phyloP scores from a whole-genome alignment of 192 early-diverging fungal species.

The Coemansia furcata region DNA sequence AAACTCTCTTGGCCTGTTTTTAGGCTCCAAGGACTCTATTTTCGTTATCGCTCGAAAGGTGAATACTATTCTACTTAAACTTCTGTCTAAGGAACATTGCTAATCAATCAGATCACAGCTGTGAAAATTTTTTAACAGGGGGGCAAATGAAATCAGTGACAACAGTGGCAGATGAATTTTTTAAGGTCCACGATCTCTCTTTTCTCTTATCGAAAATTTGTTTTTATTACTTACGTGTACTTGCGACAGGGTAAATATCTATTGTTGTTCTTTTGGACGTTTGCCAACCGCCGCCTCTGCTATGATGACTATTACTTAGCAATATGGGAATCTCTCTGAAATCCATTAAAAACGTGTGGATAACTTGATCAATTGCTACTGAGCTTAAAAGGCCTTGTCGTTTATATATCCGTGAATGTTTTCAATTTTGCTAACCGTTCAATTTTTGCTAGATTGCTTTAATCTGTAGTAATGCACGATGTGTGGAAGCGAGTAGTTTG shows the following conservation, averaged over 20 bases:
- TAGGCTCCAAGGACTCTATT: no score
- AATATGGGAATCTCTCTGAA: conserved; percentile 31
- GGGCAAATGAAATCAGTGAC: neutral
- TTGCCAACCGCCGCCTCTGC: neutral
- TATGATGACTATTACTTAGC: conserved; percentile 13
- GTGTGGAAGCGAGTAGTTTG: neutral
- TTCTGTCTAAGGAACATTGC: neutral
- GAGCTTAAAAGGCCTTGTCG: neutral
- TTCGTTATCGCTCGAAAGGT: no score
- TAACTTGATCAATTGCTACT: conserved; percentile 24
- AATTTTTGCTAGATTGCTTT: neutral
- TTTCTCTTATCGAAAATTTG: neutral
- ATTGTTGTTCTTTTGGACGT: neutral
- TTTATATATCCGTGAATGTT: no score
- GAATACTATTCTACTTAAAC: no score
- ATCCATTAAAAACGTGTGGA: conserved; percentile 16
- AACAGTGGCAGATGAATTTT: neutral
- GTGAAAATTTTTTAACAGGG: neutral
- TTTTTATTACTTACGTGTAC: neutral
- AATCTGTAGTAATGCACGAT: neutral
- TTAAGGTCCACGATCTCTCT: neutral
- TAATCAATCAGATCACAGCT: neutral
- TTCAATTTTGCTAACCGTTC: neutral
- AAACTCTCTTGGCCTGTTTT: neutral
- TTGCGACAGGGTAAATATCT: neutral